A percentile compares a stretch with the other conserved stretches of the same genome.
These are phyloP conservation scores for Ceratobasidium sp. DNA, from an alignment of 1,284 basidiomycete species.

Conservation along the genomic window DNA sequence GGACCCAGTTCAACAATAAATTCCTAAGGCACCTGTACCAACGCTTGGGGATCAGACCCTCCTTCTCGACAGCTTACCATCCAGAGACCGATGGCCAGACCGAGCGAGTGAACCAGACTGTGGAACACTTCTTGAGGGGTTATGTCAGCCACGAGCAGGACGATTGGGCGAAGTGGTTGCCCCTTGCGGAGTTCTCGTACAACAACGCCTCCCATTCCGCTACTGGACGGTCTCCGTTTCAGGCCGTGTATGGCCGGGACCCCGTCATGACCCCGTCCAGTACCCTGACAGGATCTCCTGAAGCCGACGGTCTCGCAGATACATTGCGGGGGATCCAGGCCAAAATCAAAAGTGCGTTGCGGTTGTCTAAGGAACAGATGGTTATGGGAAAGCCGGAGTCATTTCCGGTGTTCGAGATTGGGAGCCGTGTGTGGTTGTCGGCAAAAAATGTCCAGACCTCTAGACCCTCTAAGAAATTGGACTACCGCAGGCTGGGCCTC, in stretches of 20 bases:
- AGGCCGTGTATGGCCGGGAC: background rate
- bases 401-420: conserved; percentile 46
- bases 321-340: background rate
- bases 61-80: conserved; percentile 50
- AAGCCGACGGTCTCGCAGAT: background rate
- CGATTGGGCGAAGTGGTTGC: conserved; percentile 46
- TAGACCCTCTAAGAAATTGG: conserved; percentile 57
- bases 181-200: conserved; percentile 46
- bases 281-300: background rate
- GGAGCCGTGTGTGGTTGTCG: conserved; percentile 56
- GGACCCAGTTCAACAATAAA: conserved; percentile 47
- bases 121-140: conserved; percentile 48
- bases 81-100: conserved; percentile 54
- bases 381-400: background rate
- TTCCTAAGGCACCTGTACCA: conserved; percentile 46
- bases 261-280: background rate
- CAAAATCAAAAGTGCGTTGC: background rate
- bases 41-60: conserved; percentile 41
- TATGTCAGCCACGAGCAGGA: conserved; percentile 45
- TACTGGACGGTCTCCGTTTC: conserved; percentile 49
- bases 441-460: conserved; percentile 55
- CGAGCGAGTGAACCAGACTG: conserved; percentile 51
- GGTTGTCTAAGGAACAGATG: background rate
- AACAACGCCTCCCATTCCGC: conserved; percentile 41
- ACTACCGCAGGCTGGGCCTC: conserved; percentile 55